Evolutionary conservation across 108 stramenopile genomes (phyloP), one percentile per base, ranked within the genome.

Genomic region (Cylindrotheca fusiformis): DNA sequence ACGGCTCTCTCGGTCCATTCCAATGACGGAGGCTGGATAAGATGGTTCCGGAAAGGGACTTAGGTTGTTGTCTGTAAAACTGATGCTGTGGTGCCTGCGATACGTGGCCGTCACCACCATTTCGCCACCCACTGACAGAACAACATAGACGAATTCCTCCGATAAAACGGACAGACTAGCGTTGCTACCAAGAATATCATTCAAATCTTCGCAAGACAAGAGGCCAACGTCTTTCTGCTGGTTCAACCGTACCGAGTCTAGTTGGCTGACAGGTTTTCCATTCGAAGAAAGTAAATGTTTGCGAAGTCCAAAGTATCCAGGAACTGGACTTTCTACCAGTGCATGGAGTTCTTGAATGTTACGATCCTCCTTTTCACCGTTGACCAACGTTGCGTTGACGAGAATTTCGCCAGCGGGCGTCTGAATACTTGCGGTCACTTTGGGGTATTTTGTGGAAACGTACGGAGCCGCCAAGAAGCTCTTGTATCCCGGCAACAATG

Each of bases 401-500:
- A 19, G 24, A 46, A 79, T 71, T 0, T 10, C 33, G 5, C 78
- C 78, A 1, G 44, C 3, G 1, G 78, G 69, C 6, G 73, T 74
- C 21, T 19, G 2, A 12, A 74, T 53, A 2, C 48, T 23, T n/a
- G 64, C 51, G 18, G 4, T 30, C 6, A 74, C 72, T 4, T 21
- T 32, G 27, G 69, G 63, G 55, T 74, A 50, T 23, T 6, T 33
- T 3, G 3, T 12, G 18, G 64, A 73, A 18, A 74, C 65, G 41
- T 65, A 79, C 18, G 73, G 78, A 25, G 63, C 26, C 21, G 48
- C 56, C 18, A 71, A 17, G 29, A 60, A 49, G 31, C 50, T 50
- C 21, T 48, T 8, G 60, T 66, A 79, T 20, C 78, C 78, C 14
- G 69, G 78, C 18, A 46, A 26, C 3, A 56, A 8, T 22, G 78